Evolutionary conservation across 2,329 filamentous ascomycete species (phyloP).

Genomic region (Thelonectria rubi): DNA sequence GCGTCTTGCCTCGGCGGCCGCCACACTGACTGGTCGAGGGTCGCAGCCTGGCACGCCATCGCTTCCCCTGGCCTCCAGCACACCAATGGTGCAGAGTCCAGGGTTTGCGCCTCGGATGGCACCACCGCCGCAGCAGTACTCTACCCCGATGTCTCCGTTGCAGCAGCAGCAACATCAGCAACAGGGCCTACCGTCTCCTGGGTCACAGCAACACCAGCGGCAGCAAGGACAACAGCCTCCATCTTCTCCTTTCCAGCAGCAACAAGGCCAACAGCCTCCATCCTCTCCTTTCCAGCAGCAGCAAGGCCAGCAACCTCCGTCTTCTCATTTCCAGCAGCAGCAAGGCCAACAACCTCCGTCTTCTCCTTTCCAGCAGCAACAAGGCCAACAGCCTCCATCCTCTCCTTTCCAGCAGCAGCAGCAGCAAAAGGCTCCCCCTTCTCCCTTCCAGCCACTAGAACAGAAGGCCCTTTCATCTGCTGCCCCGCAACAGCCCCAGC

Average conservation of each 20-base stretch:
- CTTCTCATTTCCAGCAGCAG: constrained; percentile 2
- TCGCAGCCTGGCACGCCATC: constrained; percentile 30
- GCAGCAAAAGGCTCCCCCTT: neutral
- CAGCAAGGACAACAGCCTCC: neutral
- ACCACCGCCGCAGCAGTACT: constrained; percentile 27
- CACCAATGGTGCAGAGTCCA: constrained; percentile 30
- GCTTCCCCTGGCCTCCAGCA: constrained; percentile 26
- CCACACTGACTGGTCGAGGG: constrained; percentile 23
- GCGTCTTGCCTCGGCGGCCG: constrained; percentile 29
- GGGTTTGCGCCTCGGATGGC: constrained; percentile 24
- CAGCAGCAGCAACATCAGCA: constrained; percentile 23
- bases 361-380: neutral
- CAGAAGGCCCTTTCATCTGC: neutral
- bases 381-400: neutral
- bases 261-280: neutral
- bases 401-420: neutral
- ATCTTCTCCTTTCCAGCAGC: neutral
- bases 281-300: constrained; percentile 8
- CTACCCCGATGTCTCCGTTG: constrained; percentile 11
- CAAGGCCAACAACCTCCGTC: neutral
- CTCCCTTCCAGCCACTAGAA: neutral
- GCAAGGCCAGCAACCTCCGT: neutral
- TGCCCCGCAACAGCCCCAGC: neutral
- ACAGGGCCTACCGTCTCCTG: neutral
- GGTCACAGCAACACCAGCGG: neutral